A percentile compares a stretch with the other conserved stretches of the same genome.
These are phyloP conservation scores for Phytophthora pinifolia DNA, from an alignment of 352 stramenopile species.

Conservation along the genomic window DNA sequence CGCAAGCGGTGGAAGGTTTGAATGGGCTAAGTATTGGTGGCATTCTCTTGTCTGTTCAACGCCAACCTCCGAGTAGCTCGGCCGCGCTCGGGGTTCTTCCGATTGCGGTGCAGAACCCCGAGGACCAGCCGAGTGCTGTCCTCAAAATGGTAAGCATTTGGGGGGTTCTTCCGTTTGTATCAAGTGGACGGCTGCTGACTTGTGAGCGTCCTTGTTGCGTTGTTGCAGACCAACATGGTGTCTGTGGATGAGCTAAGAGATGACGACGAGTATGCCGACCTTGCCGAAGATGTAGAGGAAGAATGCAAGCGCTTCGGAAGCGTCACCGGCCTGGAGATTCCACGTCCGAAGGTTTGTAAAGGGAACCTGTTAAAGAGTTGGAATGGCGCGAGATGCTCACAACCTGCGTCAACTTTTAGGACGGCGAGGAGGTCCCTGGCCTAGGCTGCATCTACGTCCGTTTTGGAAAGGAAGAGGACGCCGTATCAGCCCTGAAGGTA, in stretches of 20 bases:
- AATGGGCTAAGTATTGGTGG: slow-evolving; percentile 81
- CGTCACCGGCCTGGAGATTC: slow-evolving; percentile 73
- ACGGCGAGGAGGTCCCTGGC: slow-evolving; percentile 53
- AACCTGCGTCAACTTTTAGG: slow-evolving; percentile 32
- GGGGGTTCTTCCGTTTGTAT: not conserved
- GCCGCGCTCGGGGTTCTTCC: slow-evolving; percentile 6
- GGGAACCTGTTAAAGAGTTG: not conserved
- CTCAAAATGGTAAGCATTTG: slow-evolving; percentile 69
- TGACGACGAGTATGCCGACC: slow-evolving; percentile 86
- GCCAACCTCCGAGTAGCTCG: slow-evolving; percentile 35
- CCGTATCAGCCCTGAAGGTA: slow-evolving; percentile 75
- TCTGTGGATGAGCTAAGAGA: slow-evolving; percentile 80
- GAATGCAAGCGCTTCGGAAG: slow-evolving; percentile 88
- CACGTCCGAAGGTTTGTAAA: slow-evolving; percentile 68
- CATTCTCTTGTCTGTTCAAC: slow-evolving; percentile 60
- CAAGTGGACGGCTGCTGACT: slow-evolving; percentile 3
- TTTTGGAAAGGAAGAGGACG: slow-evolving; percentile 59
- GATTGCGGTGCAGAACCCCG: slow-evolving; percentile 9
- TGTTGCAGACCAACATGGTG: slow-evolving; percentile 80
- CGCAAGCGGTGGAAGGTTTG: slow-evolving; percentile 67
- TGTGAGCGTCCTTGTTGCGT: not conserved
- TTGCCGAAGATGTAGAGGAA: slow-evolving; percentile 89
- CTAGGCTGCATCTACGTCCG: slow-evolving; percentile 84
- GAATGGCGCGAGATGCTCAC: not conserved
- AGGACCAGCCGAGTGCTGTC: slow-evolving; percentile 53